Evolutionary conservation across 768 basidiomycete genomes (phyloP), one percentile per base, ranked within the genome.

Genomic region (Leccinum pellstonianum): DNA sequence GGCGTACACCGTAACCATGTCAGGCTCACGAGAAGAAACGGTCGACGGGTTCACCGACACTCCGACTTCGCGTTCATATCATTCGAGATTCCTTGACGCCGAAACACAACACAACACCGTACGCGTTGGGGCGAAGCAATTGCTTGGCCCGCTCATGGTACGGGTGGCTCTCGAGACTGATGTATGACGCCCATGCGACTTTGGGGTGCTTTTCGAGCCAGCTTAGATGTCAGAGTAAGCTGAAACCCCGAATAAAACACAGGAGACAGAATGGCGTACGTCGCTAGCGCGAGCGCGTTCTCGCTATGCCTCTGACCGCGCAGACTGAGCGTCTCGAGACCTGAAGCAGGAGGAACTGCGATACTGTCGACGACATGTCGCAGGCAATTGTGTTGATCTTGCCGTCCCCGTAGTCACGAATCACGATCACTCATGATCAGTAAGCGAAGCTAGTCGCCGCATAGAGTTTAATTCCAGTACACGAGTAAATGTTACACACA

Each of bases 31-130:
- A 23, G 23, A 23, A 23, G 23, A 23, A 23, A 23, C 23, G 23
- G 23, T 23, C 23, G 23, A 23, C 23, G 23, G 23, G 23, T 23
- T 23, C 23, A 23, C 23, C 23, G 23, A 23, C 23, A 23, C 23
- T 23, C 23, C 23, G 23, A 23, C 23, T 23, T 23, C 23, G 23
- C 23, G 23, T 23, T 23, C 23, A 23, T 23, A 23, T 23, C 23
- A 23, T 23, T 23, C 23, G 23, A 23, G 23, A 23, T 17, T 86
- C 88, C 65, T 85, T 85, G 61, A 91, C 73, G 8, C 91, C 93
- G 66, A 94, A 93, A 73, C 81, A 89, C 52, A 94, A 75, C 64
- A 94, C 81, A 19, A 90, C 91, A 4, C 91, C 88, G 59, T 78
- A 93, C 3, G 77, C 73, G 14, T 70, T 55, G 1, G 75, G 71